Evolutionary conservation across 345 rosid genomes (phyloP).

Genomic region (Conringia planisiliqua): DNA sequence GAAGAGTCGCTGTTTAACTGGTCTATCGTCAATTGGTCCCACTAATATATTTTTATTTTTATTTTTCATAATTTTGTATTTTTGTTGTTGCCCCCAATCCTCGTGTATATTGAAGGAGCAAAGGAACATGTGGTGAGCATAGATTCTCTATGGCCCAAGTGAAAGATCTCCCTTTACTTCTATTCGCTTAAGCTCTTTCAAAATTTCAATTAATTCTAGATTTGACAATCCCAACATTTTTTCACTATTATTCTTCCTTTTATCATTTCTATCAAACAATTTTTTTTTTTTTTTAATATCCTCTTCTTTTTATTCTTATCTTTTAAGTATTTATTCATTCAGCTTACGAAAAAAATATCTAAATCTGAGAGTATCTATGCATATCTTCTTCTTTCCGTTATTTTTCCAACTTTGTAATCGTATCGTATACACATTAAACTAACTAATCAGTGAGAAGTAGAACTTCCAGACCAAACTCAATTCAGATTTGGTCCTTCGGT

Average conservation of each 20-base stretch:
- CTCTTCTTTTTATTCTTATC: conserved; percentile 26
- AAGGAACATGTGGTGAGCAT: conserved; percentile 44
- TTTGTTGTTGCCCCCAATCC: conserved; percentile 24
- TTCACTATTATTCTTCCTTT: conserved; percentile 4
- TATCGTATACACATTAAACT: not conserved
- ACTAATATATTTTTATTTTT: conserved; percentile 29
- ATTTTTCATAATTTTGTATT: conserved; percentile 12
- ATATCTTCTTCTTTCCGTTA: conserved; percentile 23
- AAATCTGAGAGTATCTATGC: not conserved
- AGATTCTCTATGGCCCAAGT: conserved; percentile 38
- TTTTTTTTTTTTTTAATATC: not conserved
- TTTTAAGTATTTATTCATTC: conserved; percentile 9
- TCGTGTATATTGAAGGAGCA: conserved; percentile 27
- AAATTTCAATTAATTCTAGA: conserved; percentile 7
- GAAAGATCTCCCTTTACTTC: conserved; percentile 25
- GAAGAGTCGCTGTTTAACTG: conserved; percentile 33
- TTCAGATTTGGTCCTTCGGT: not conserved
- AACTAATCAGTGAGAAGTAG: not conserved
- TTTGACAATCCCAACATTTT: conserved; percentile 22
- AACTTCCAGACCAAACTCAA: not conserved
- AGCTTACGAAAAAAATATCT: conserved; percentile 1
- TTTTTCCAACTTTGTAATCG: not conserved
- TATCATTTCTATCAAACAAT: not conserved
- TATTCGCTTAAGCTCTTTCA: conserved; percentile 18
- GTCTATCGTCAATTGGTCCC: conserved; percentile 24